Conservation (phyloP, 345 rosid species). For the Gossypium thurberi region DNA sequence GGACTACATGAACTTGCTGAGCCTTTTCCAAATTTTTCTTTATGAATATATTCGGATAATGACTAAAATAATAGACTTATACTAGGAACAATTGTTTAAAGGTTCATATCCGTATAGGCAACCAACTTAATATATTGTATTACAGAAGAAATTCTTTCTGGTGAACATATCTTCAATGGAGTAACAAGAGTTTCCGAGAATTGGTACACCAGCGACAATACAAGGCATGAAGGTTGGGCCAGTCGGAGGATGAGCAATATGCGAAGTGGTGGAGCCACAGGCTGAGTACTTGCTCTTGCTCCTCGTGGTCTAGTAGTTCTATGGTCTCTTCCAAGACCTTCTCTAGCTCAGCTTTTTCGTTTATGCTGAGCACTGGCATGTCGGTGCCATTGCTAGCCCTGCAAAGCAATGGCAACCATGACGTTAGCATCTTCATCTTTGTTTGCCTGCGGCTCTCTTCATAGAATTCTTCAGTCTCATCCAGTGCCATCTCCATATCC, state of each 20-base stretch:
- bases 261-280: constrained; percentile 88
- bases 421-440: constrained; percentile 52
- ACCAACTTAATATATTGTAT: too few relatives aligned
- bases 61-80: neutral
- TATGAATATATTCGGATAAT: neutral
- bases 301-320: constrained; percentile 41
- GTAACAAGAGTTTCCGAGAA: constrained; percentile 59
- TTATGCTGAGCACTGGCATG: constrained; percentile 44
- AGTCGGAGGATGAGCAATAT: constrained; percentile 56
- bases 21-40: neutral
- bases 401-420: constrained; percentile 84
- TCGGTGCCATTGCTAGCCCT: constrained; percentile 64
- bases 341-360: constrained; percentile 53
- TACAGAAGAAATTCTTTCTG: neutral
- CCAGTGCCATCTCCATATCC: constrained; percentile 30
- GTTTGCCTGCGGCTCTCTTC: constrained; percentile 30
- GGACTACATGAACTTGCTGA: neutral
- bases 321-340: constrained; percentile 51
- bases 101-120: too few relatives aligned
- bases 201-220: constrained; percentile 63
- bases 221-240: constrained; percentile 73
- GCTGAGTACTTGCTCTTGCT: constrained; percentile 67
- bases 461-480: constrained; percentile 30
- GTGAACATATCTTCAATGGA: constrained; percentile 4
- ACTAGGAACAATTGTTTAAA: neutral